Base-by-base conservation (phyloP, 306 rosid species). In the Albizia julibrissin region DNA sequence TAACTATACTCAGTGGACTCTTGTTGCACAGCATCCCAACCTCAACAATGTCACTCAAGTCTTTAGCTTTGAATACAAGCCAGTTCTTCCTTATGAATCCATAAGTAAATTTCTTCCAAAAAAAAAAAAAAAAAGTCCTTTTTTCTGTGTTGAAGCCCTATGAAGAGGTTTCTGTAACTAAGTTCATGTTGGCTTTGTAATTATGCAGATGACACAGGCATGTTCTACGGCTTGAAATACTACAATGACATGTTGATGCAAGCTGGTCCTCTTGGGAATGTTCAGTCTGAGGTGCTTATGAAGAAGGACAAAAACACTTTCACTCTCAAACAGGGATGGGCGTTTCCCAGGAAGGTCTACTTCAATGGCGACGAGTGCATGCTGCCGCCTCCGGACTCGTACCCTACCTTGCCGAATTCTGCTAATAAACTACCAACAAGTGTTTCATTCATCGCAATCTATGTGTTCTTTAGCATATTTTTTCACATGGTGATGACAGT, bases 331-430 rank as follows among this genome's bases (percentile, higher is more conserved):
- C 94, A 91, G 31, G 97, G 98, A 27, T 94, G 98, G 98, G 98
- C 94, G 24, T 94, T 94, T 85, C 98, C 97, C n/a, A 89, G 98
- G 80, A 91, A 86, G 69, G 90, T 94, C 47, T 94, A 92, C 89
- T 94, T 94, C 86, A 91, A 94, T 59, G 98, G 98, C 21, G 95
- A 94, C 34, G 98, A 94, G 83, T 94, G 98, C 21, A 90, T 89
- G 97, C 76, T 92, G 27, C 98, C 97, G 33, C 97, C 94, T 50
- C 98, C 97, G 9, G 97, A 94, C 71, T 74, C 90, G 34, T 94
- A 91, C 88, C 98, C 98, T 76, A 82, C 81, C 84, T 89, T 94
- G 70, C 96, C 97, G 26, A 94, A 91, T 88, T 91, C 95, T 37
- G 91, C 91, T 75, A 44, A 65, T 79, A 69, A 27, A 33, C 31